Evolutionary conservation across 192 early-diverging fungal genomes (phyloP).

Genomic region (Backusella luteola): DNA sequence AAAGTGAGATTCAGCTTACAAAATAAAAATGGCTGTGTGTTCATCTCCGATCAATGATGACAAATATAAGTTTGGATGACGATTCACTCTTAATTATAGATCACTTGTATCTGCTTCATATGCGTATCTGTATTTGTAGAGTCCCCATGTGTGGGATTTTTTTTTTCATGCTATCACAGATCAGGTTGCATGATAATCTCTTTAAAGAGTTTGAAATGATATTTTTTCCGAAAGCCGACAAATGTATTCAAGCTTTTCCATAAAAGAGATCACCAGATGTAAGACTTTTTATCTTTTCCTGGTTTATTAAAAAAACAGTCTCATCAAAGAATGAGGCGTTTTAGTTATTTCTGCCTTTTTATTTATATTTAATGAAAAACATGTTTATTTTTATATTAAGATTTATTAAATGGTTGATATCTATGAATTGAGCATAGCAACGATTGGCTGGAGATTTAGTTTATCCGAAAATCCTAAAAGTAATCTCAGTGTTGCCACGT

Average conservation of each 20-base stretch:
- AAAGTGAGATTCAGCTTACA: background rate
- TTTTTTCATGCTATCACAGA: background rate
- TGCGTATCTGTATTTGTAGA: background rate
- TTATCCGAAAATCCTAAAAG: background rate
- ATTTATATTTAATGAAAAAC: background rate
- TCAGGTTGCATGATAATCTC: slow-evolving; percentile 2
- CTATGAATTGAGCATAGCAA: background rate
- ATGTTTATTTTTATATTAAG: background rate
- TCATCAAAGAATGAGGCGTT: background rate
- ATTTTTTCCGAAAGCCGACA: slow-evolving; percentile 3
- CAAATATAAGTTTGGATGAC: background rate
- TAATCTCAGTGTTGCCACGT: background rate
- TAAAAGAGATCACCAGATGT: background rate
- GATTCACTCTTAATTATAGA: background rate
- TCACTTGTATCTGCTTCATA: background rate
- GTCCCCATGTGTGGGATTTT: background rate
- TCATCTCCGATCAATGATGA: background rate
- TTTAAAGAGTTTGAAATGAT: background rate
- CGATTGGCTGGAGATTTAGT: background rate
- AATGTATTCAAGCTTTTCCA: background rate
- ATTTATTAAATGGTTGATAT: background rate
- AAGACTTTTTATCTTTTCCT: background rate
- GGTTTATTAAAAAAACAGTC: background rate
- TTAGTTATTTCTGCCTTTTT: background rate
- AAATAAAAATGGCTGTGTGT: background rate